Percentiles rank a stretch among this genome's conserved stretches.
Conservation (phyloP, 148 eudicot genomes). For the Cornus florida region DNA sequence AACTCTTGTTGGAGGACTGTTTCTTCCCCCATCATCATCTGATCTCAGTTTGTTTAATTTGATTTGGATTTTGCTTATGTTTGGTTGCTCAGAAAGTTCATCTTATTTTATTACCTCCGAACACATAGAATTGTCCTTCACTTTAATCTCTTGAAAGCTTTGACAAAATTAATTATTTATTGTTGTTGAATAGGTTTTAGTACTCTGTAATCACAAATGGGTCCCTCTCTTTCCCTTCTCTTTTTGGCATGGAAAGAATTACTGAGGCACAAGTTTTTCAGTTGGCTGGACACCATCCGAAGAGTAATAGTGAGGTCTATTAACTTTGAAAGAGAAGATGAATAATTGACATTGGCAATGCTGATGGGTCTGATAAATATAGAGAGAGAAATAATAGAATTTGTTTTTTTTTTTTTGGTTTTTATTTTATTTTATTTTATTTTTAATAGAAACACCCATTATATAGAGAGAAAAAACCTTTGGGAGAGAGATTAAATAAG, state of each 20-base stretch:
- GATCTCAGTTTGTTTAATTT: no score
- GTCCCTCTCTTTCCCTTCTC: constrained; percentile 20
- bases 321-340: constrained; percentile 2
- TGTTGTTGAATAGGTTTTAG: constrained; percentile 5
- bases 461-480: no score
- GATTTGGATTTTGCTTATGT: no score
- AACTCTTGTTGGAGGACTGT: no score
- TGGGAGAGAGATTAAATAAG: no score
- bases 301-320: background rate
- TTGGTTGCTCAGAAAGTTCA: no score
- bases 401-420: no score
- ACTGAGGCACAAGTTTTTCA: constrained; percentile 14
- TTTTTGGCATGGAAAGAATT: constrained; percentile 16
- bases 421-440: no score
- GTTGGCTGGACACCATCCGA: background rate
- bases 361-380: no score
- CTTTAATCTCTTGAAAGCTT: background rate
- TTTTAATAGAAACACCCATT: no score
- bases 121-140: background rate
- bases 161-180: background rate
- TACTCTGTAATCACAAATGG: constrained; percentile 7
- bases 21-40: no score
- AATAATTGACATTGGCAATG: background rate
- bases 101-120: background rate
- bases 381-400: no score